phyloP scores from a whole-genome alignment of 225 moss, liverwort and hornwort species.

The Physcomitrellopsis africana region DNA sequence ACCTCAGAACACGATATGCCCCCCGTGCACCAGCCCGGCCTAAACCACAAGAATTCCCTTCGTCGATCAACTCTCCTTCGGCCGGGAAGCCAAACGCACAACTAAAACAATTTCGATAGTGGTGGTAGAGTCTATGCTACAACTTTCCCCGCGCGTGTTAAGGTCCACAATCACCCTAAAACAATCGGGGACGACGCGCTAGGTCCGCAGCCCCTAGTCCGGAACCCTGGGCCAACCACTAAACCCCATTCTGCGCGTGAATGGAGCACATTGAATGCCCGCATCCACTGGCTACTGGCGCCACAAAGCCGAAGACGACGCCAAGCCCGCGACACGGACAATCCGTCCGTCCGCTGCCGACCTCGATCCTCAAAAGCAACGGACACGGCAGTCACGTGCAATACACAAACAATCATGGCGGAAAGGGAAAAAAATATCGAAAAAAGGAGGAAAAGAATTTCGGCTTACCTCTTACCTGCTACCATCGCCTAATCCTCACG shows the following conservation, averaged over 20 bases:
- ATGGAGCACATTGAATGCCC: constrained; percentile 25
- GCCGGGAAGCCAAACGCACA: neutral
- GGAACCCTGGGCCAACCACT: neutral
- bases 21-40: neutral
- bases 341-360: constrained; percentile 3
- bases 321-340: neutral
- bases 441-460: too few relatives aligned
- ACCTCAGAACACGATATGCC: neutral
- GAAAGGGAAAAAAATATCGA: neutral
- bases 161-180: neutral
- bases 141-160: neutral
- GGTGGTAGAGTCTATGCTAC: neutral
- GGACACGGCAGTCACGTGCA: constrained; percentile 1
- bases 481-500: too few relatives aligned
- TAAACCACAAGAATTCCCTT: neutral
- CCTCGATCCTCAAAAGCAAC: neutral
- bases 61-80: neutral
- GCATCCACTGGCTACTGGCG: constrained; percentile 1
- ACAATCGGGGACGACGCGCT: neutral
- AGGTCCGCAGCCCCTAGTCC: neutral
- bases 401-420: neutral
- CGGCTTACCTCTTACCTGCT: too few relatives aligned
- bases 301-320: neutral
- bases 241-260: neutral
- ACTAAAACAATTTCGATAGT: too few relatives aligned